Base-by-base conservation (phyloP, 805 yeast species). In the Candida jianshihensis region DNA sequence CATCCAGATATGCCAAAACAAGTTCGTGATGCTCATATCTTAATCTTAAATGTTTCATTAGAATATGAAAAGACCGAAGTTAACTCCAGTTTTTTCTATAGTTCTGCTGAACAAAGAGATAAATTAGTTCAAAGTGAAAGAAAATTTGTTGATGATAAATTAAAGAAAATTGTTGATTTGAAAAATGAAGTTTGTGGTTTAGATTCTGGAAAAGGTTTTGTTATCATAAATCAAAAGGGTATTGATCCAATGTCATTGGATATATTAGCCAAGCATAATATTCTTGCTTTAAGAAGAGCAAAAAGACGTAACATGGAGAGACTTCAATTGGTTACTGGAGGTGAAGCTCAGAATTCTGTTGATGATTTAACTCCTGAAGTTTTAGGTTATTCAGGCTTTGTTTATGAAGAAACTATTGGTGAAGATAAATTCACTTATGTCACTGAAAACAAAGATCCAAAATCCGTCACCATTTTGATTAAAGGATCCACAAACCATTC, bases 301-400 rank as follows among this genome's bases (percentile, higher is more conserved):
- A 92, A 92, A 70, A 80, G 99, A 70, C 82, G 99, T 68, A 92
- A 92, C 63, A 90, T 92, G 98, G 99, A 92, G 68, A 80, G 99
- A 59, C 71, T 92, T 57, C 99, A 92, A 64, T 72, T 92, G 42
- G 87, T 88, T 36, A 85, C 95, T 44, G 98, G 97, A 21, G 99
- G 98, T 51, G 92, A 83, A 57, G 97, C 97, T 8, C 97, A 90
- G 65, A 92, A 92, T 63, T 82, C 96, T 12, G 97, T 89, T 31
- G 99, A 92, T 54, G 97, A 90, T 58, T 71, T 92, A 52, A 54
- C 81, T 6, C 87, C 94, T 4, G 73, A 70, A 2, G 70, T 86
- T 6, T 70, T 92, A 42, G 99, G 99, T 18, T 81, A 63, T 57
- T 86, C 96, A 13, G 97, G 97, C 15, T 68, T 75, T 38, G 95